A percentile compares a stretch with the other conserved stretches of the same genome.
Conservation (phyloP, 106 monocot genomes). For the Gastrodia elata region DNA sequence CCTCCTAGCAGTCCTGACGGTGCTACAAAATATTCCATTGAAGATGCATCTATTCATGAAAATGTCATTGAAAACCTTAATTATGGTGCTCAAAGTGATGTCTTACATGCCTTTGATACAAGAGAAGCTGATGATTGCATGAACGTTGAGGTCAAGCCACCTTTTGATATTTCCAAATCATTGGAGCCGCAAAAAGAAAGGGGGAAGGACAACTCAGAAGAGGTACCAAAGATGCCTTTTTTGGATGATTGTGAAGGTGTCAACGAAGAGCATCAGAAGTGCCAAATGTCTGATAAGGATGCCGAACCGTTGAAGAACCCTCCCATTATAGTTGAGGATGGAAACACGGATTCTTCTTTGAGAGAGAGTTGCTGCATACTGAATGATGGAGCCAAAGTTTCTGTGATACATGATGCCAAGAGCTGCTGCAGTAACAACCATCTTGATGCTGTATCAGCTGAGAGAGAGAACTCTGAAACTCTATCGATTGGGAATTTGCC, state of each 20-base stretch:
- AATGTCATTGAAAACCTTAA: constrained; percentile 3
- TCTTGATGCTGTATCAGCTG: not conserved
- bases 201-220: not conserved
- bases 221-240: not conserved
- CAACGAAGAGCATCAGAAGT: constrained; percentile 16
- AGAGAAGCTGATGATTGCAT: constrained; percentile 1
- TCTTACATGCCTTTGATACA: constrained; percentile 1
- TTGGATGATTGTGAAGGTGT: constrained; percentile 14
- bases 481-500: not conserved
- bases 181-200: not conserved
- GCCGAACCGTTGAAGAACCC: not conserved
- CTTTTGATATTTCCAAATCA: constrained; percentile 4
- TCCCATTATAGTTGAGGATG: not conserved
- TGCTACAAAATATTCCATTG: constrained; percentile 1
- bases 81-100: constrained; percentile 8
- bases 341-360: not conserved
- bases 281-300: constrained; percentile 5
- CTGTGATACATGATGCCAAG: not conserved
- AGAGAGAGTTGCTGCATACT: not conserved
- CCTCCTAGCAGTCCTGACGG: constrained; percentile 62
- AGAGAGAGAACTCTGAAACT: not conserved
- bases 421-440: not conserved
- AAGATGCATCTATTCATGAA: constrained; percentile 12
- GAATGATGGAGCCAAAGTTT: not conserved
- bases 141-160: not conserved